Evolutionary conservation across 352 stramenopile species (phyloP), one percentile per base, ranked within the genome.

Genomic region (Pythium myriotylum): DNA sequence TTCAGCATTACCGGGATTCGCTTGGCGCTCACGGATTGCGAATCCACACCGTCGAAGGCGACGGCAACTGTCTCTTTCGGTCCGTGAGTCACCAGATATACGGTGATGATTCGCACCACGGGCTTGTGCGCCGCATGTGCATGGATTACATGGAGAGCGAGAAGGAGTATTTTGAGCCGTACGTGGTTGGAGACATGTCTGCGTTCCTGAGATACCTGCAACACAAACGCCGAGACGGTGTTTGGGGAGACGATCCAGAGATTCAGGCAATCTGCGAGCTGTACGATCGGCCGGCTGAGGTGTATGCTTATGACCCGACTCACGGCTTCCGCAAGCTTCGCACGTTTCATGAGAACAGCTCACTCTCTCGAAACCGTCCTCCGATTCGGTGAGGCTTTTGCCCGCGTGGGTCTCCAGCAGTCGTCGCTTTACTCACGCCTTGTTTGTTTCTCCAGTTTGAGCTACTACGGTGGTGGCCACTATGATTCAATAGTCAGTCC

Each of bases 1-100:
- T 91, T 67, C 67, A 74, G 23, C 83, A 92, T 54, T 94, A 94
- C 50, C 77, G 71, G 7, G 65, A 84, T 24, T 79, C 81, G 13
- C 54, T 94, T 22, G 54, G 62, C 16, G 52, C 61, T 1, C 55
- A 85, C 2, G 71, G 73, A 13, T 63, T 92, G 27, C 59, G 56
- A 5, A 84, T 93, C 58, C 68, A 74, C 58, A 57, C 77, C 10
- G 88, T 98, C 47, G 81, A 96, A 56, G 94, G 95, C 8, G 97
- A 99, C 69, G 97, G 97, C 27, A 99, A 99, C 74, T 99, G 97
- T 67, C 73, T 99, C 12, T 99, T 99, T 70, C 93, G 96, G 17
- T 89, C 96, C 4, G 90, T 99, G 32, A 94, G 88, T 53, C 87
- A 99, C 62, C 97, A 99, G 74, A 78, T 99, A 12, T 99, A 99